phyloP scores from a whole-genome alignment of 1,284 basidiomycete genomes.

The Cutaneotrichosporon cutaneum region DNA sequence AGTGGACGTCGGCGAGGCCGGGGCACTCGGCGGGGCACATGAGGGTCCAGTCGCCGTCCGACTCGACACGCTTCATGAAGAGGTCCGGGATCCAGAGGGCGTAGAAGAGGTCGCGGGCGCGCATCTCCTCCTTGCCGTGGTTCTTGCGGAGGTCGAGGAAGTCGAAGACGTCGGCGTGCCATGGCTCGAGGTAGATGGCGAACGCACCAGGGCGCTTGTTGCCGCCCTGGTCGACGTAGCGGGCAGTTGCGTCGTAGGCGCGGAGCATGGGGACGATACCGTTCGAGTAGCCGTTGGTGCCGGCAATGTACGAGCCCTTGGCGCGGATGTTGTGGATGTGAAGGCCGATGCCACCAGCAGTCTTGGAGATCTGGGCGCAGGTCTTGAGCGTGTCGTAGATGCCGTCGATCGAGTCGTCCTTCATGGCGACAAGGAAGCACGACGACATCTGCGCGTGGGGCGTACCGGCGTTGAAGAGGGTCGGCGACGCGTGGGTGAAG shows the following conservation, averaged over 20 bases:
- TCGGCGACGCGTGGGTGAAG: constrained; percentile 98
- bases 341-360: constrained; percentile 95
- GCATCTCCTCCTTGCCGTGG: constrained; percentile 97
- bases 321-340: constrained; percentile 97
- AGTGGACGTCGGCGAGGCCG: constrained; percentile 83
- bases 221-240: constrained; percentile 98
- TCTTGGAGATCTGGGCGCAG: constrained; percentile 99
- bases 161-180: constrained; percentile 97
- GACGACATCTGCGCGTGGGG: constrained; percentile 93
- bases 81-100: constrained; percentile 98
- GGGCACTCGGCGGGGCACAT: constrained; percentile 99
- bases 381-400: constrained; percentile 99
- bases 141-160: constrained; percentile 99
- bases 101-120: constrained; percentile 97
- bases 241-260: constrained; percentile 96
- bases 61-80: constrained; percentile 94
- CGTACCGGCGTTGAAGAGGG: constrained; percentile 97
- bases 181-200: constrained; percentile 95
- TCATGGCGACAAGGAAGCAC: constrained; percentile 98
- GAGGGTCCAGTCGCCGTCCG: constrained; percentile 86
- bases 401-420: constrained; percentile 98
- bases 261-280: constrained; percentile 99
- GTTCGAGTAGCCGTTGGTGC: constrained; percentile 97
- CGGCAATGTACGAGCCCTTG: constrained; percentile 67
- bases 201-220: constrained; percentile 99